phyloP scores from a whole-genome alignment of 345 rosid species.

The Alliaria petiolata region DNA sequence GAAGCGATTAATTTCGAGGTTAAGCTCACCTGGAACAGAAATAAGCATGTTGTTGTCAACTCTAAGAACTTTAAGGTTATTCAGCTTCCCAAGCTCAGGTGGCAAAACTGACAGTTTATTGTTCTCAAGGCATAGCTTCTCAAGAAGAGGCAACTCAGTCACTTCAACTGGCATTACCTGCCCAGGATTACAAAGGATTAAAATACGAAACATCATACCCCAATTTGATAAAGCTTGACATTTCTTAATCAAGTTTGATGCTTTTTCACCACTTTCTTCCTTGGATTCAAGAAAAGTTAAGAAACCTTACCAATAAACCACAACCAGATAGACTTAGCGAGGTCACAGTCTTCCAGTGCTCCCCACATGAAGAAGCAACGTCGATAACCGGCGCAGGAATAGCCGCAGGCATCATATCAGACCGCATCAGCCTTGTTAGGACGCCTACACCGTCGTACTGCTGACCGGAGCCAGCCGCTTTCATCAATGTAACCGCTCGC shows the following conservation, averaged over 20 bases:
- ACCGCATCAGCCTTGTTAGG: slow-evolving; percentile 62
- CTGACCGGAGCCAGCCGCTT: slow-evolving; percentile 74
- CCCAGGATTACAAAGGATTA: not conserved
- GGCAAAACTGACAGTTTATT: slow-evolving; percentile 79
- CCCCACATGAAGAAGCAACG: slow-evolving; percentile 40
- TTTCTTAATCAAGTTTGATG: not conserved
- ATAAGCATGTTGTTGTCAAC: slow-evolving; percentile 75
- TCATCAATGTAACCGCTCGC: slow-evolving; percentile 60
- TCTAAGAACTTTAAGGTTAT: slow-evolving; percentile 64
- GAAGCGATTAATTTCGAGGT: too few species aligned
- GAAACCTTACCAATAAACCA: slow-evolving; percentile 36
- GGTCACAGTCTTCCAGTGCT: slow-evolving; percentile 81
- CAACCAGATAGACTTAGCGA: slow-evolving; percentile 70
- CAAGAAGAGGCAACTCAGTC: slow-evolving; percentile 72
- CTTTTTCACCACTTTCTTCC: not conserved
- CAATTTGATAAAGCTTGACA: not conserved
- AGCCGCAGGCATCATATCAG: slow-evolving; percentile 44
- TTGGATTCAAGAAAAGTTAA: not conserved
- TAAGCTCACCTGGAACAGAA: slow-evolving; percentile 85
- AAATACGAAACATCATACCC: not conserved
- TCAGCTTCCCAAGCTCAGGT: slow-evolving; percentile 82
- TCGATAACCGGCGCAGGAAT: slow-evolving; percentile 35
- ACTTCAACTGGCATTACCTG: slow-evolving; percentile 86
- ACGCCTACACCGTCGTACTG: slow-evolving; percentile 83
- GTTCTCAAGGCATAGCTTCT: slow-evolving; percentile 83